Percentiles rank a stretch among this genome's conserved stretches.
Conservation (phyloP, 2,329 filamentous ascomycete species). For the Lasiodiplodia sp. region DNA sequence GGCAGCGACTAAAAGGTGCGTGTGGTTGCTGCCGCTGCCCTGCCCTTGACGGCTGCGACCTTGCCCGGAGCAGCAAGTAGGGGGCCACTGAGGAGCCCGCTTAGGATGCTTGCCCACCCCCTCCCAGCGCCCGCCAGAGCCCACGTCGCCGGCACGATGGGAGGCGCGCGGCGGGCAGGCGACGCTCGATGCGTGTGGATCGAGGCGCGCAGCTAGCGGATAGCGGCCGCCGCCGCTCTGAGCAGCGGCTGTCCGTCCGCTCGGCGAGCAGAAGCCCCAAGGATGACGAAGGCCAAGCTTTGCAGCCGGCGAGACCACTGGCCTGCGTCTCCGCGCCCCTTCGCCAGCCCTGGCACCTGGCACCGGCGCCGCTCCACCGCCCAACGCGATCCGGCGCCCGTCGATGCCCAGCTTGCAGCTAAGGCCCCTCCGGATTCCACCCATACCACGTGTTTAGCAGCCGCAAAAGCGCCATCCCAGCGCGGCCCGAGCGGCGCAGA, state of each 20-base stretch:
- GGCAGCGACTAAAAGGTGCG: constrained; percentile 14
- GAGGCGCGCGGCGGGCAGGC: constrained; percentile 19
- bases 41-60: constrained; percentile 13
- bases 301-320: background rate
- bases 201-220: constrained; percentile 25
- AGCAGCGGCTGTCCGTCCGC: constrained; percentile 6
- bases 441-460: constrained; percentile 19
- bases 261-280: constrained; percentile 7
- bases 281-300: constrained; percentile 25
- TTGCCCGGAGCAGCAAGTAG: background rate
- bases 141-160: constrained; percentile 23
- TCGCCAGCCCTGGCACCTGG: background rate
- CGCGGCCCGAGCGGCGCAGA: constrained; percentile 24
- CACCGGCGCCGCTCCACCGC: constrained; percentile 7
- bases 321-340: background rate
- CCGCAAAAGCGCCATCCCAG: constrained; percentile 16
- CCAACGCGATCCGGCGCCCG: background rate
- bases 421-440: constrained; percentile 12
- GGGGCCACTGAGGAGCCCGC: constrained; percentile 7
- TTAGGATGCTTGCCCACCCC: constrained; percentile 7
- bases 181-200: constrained; percentile 27
- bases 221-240: constrained; percentile 18
- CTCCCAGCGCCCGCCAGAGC: constrained; percentile 7
- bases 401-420: constrained; percentile 1
- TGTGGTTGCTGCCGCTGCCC: constrained; percentile 24